phyloP scores from a whole-genome alignment of 192 early-diverging fungal species.

The Coemansia sp. region DNA sequence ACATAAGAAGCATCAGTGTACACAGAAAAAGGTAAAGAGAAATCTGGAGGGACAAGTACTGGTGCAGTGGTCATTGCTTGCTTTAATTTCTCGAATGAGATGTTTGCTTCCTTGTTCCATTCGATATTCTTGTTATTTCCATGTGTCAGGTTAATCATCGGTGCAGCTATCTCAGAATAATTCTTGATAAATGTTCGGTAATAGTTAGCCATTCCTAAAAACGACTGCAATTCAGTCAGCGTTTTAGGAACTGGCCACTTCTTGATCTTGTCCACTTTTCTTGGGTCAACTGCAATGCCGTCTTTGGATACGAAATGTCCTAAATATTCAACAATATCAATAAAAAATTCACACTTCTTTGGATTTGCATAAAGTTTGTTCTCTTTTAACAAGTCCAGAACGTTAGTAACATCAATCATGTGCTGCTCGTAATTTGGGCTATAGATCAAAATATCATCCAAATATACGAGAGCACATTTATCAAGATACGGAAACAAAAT shows the following conservation, averaged over 20 bases:
- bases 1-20: conserved; percentile 12
- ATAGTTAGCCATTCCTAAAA: no score
- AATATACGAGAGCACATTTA: background rate
- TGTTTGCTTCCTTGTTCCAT: background rate
- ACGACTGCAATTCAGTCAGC: no score
- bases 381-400: background rate
- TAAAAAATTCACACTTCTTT: no score
- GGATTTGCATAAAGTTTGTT: no score
- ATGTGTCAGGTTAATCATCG: background rate
- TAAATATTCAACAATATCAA: no score
- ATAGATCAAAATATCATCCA: background rate
- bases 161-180: background rate
- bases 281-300: no score
- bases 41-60: background rate
- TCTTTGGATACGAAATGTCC: no score
- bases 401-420: background rate
- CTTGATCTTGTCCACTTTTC: no score
- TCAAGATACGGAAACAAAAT: background rate
- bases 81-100: background rate
- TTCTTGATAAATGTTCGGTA: no score
- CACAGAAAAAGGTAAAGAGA: background rate
- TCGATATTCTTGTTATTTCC: background rate
- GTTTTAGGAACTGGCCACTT: no score
- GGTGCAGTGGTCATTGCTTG: background rate
- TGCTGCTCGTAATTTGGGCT: background rate